Evolutionary conservation across 2,329 filamentous ascomycete genomes (phyloP), one percentile per base, ranked within the genome.

Genomic region (Trichophyton schoenleinii): DNA sequence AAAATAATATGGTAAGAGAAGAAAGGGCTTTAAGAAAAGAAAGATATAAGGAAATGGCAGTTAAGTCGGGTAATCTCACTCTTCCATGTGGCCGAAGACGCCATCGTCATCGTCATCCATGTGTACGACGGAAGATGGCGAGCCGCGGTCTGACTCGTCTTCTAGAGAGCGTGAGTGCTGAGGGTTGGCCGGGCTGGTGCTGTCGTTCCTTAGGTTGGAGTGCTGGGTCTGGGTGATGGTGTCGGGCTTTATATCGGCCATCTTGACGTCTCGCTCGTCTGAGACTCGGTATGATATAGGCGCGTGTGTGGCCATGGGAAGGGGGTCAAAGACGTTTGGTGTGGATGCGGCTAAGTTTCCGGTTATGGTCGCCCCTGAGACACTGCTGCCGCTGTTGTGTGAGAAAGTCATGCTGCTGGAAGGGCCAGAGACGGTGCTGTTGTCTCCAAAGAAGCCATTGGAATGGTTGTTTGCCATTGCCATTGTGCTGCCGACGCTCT

Each of bases 1-100:
- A 28, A 28, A 28, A 22, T 4, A 52, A 28, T 11, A 52, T 25
- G 25, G 20, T 31, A 31, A 52, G 8, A 13, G 8, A 52, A 28
- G 9, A 48, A 9, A 48, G 42, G 7, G 18, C 18, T 28, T 13
- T 11, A 28, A 15, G 18, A 28, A 7, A 8, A 31, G 25, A 22
- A 34, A 36, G 11, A 36, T 38, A 38, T 38, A 38, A 38, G 34
- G 8, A 34, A 6, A 36, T 22, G 22, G 28, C 8, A 18, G 18
- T 4, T 53, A 3, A 22, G 15, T 20, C 25, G 34, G 41, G 77
- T 74, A 80, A 31, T 13, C 8, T 52, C 46, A 94, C 74, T 95
- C 90, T 76, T 99, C 94, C 92, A 97, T 97, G 67, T 85, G 84
- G 62, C 91, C 91, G 78, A 99, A 99, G 69, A 97, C 88, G 70